These are phyloP conservation scores for Sanghuangporus weigelae DNA, from an alignment of 1,284 basidiomycete species.

Conservation along the genomic window DNA sequence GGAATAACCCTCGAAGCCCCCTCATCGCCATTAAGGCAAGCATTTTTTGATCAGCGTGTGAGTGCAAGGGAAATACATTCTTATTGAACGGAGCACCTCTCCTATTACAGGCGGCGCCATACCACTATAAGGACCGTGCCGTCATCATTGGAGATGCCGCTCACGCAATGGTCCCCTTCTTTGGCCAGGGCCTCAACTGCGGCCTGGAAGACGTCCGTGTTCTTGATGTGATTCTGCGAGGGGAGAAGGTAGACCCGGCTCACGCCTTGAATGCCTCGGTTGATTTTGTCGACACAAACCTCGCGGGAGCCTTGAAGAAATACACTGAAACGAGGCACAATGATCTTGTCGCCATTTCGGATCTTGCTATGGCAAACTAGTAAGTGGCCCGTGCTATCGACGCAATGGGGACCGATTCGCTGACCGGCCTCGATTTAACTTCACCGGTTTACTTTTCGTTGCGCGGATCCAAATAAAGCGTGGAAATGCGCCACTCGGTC, in stretches of 20 bases:
- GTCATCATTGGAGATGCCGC: slow-evolving; percentile 92
- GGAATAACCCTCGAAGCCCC: slow-evolving; percentile 79
- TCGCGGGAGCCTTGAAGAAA: slow-evolving; percentile 62
- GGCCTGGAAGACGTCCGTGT: slow-evolving; percentile 96
- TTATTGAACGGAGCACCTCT: slow-evolving; percentile 7
- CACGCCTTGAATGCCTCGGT: slow-evolving; percentile 27
- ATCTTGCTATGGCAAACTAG: slow-evolving; percentile 96
- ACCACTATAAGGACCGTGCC: slow-evolving; percentile 86
- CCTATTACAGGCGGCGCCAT: slow-evolving; percentile 65
- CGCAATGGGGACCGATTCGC: neutral
- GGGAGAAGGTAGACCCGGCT: slow-evolving; percentile 52
- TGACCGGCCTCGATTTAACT: slow-evolving; percentile 13
- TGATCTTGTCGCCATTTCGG: slow-evolving; percentile 86
- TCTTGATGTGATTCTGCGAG: slow-evolving; percentile 70
- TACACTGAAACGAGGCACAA: slow-evolving; percentile 82
- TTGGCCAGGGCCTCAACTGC: slow-evolving; percentile 97
- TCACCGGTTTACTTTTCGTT: neutral
- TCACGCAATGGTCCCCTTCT: slow-evolving; percentile 98
- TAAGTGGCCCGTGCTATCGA: slow-evolving; percentile 39
- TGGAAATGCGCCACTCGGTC: slow-evolving; percentile 93
- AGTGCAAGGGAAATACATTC: slow-evolving; percentile 6
- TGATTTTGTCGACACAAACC: slow-evolving; percentile 43
- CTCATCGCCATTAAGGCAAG: slow-evolving; percentile 88
- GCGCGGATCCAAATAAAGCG: slow-evolving; percentile 39
- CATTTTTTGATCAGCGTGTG: slow-evolving; percentile 25